Conservation (phyloP, 768 basidiomycete species). For the Trametes cingulata region DNA sequence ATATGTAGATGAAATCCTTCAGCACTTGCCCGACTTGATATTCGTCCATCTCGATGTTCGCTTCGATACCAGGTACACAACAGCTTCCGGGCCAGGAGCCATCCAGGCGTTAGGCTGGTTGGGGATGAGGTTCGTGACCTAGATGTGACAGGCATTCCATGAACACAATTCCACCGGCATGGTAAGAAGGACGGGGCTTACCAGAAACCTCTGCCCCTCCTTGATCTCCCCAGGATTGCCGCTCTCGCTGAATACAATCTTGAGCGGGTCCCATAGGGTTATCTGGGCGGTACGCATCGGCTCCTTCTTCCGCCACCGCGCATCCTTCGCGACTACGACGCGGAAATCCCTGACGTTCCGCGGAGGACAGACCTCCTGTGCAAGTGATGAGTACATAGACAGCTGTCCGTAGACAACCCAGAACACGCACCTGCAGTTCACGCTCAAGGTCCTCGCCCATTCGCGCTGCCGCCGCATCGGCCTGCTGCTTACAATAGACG, state of each 20-base stretch:
- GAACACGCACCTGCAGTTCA: constrained; percentile 63
- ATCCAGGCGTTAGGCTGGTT: constrained; percentile 73
- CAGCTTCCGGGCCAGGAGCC: constrained; percentile 53
- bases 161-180: neutral
- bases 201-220: constrained; percentile 68
- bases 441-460: constrained; percentile 63
- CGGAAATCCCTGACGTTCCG: constrained; percentile 78
- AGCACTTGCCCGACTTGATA: constrained; percentile 13
- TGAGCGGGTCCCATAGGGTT: constrained; percentile 80
- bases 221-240: constrained; percentile 51
- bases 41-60: constrained; percentile 65
- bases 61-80: constrained; percentile 70
- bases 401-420: neutral
- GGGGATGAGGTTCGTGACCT: constrained; percentile 73
- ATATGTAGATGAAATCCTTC: neutral
- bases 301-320: constrained; percentile 50
- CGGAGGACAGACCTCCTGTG: constrained; percentile 62
- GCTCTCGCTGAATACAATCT: constrained; percentile 51
- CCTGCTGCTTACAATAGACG: constrained; percentile 48
- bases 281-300: constrained; percentile 68
- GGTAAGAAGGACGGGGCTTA: constrained; percentile 39
- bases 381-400: neutral
- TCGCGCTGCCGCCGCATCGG: constrained; percentile 50
- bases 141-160: neutral
- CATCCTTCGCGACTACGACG: constrained; percentile 68